Base-by-base conservation (phyloP, 2,329 filamentous ascomycete species). In the Cercospora canescens region DNA sequence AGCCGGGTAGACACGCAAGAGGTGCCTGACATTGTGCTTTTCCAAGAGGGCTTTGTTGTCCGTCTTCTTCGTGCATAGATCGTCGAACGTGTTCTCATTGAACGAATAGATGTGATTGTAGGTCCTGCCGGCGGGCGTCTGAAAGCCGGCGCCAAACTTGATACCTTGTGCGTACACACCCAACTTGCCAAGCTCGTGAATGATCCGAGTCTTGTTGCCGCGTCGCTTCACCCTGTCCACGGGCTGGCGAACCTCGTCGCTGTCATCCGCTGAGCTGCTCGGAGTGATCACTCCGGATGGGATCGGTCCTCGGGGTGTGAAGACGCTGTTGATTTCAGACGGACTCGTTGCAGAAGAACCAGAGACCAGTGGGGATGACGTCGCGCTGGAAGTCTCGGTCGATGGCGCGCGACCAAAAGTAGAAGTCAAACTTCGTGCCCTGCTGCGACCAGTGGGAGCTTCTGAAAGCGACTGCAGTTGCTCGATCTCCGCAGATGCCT, bases 61-160 rank as follows among this genome's bases (percentile, higher is more conserved):
- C 54, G 88, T 86, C 54, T 90, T 88, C 70, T 89, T 90, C 73
- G 89, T 90, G 74, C 89, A 93, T 74, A 95, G 87, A 75, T 88
- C 91, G 72, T 92, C 88, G 74, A 97, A 97, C 6, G 90, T 93
- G 64, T 89, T 88, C 81, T 99, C 95, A 77, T 93, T 92, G 80
- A 98, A 93, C 0, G 95, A 98, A 78, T 95, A 94, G 73, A 98
- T 92, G 80, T 99, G 95, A 78, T 98, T 98, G 82, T 89, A 95
- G 48, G 88, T 88, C 80, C 92, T 93, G 72, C 93, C 94, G 67
- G 94, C 92, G 0, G 89, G 82, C 12, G 87, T 86, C 64, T 89
- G 88, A 75, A 97, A 97, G 48, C 92, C 91, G 86, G 68, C 67
- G 26, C 45, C 69, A 78, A 95, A 97, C 76, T 96, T 97, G 78